Evolutionary conservation across 129 eudicot genomes (phyloP).

Genomic region (Chrysanthemum seticuspe): DNA sequence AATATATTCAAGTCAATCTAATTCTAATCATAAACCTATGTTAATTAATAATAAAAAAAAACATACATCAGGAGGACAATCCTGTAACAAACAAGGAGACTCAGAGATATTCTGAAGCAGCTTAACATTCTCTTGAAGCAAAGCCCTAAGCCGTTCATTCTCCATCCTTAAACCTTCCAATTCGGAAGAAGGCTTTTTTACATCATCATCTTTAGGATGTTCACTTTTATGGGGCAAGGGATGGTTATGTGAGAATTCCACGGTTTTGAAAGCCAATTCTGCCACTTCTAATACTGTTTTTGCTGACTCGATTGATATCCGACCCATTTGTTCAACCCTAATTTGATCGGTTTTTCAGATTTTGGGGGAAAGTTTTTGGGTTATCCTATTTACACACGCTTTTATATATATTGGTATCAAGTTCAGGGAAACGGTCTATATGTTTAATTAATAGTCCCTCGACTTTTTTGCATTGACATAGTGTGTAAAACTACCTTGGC

Average conservation of each 20-base stretch:
- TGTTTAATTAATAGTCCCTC: too few relatives aligned
- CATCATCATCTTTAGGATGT: neutral
- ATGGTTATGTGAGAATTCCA: constrained; percentile 60
- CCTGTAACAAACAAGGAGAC: constrained; percentile 54
- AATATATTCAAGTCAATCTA: too few relatives aligned
- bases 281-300: constrained; percentile 93
- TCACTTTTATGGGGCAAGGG: constrained; percentile 25
- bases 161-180: constrained; percentile 52
- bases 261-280: constrained; percentile 77
- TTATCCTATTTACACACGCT: too few relatives aligned
- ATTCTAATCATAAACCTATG: too few relatives aligned
- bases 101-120: constrained; percentile 60
- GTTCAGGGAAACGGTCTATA: too few relatives aligned
- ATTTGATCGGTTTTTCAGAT: constrained; percentile 20
- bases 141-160: constrained; percentile 59
- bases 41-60: neutral
- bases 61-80: constrained; percentile 88
- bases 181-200: constrained; percentile 10
- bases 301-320: constrained; percentile 55
- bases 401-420: too few relatives aligned
- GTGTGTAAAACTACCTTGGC: too few relatives aligned
- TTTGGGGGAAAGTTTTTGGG: neutral
- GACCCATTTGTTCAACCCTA: constrained; percentile 26
- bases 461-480: too few relatives aligned
- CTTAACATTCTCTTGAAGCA: constrained; percentile 71